phyloP scores from a whole-genome alignment of 177 flowering plant species.

The Vitis hybrid region DNA sequence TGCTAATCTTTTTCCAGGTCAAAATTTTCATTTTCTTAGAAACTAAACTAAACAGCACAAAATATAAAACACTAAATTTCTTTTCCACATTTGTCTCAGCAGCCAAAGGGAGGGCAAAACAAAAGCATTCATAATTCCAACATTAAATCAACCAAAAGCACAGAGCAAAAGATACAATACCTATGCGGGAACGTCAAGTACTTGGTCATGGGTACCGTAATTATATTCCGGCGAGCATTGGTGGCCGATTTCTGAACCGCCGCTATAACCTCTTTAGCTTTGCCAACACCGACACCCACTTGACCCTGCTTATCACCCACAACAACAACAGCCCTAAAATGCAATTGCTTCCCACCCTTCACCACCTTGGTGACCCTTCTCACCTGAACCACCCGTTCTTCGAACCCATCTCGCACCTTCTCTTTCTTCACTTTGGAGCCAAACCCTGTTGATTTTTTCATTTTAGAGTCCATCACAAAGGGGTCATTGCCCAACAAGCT shows the following conservation, averaged over 20 bases:
- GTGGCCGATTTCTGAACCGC: slow-evolving; percentile 85
- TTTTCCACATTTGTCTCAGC: background rate
- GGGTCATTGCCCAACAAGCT: slow-evolving; percentile 66
- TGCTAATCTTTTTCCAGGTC: too few relatives aligned
- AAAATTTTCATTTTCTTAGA: too few relatives aligned
- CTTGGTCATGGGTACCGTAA: slow-evolving; percentile 87
- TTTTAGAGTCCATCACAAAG: slow-evolving; percentile 70
- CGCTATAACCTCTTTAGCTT: slow-evolving; percentile 79
- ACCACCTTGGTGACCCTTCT: slow-evolving; percentile 97
- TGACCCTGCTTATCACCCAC: slow-evolving; percentile 90
- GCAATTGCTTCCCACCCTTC: slow-evolving; percentile 89
- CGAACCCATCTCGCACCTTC: slow-evolving; percentile 77
- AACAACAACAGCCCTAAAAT: slow-evolving; percentile 80
- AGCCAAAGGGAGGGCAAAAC: background rate
- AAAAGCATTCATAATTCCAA: background rate
- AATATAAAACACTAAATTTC: too few relatives aligned
- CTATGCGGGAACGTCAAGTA: slow-evolving; percentile 89
- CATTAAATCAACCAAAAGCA: background rate
- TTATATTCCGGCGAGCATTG: slow-evolving; percentile 76
- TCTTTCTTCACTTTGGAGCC: slow-evolving; percentile 56
- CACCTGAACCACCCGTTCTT: slow-evolving; percentile 87
- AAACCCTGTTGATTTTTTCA: slow-evolving; percentile 50
- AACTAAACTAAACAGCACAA: too few relatives aligned
- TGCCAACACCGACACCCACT: slow-evolving; percentile 94
- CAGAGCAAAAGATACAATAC: slow-evolving; percentile 25